Evolutionary conservation across 495 filamentous ascomycete genomes (phyloP).

Genomic region (Penicillium simplicissimum): DNA sequence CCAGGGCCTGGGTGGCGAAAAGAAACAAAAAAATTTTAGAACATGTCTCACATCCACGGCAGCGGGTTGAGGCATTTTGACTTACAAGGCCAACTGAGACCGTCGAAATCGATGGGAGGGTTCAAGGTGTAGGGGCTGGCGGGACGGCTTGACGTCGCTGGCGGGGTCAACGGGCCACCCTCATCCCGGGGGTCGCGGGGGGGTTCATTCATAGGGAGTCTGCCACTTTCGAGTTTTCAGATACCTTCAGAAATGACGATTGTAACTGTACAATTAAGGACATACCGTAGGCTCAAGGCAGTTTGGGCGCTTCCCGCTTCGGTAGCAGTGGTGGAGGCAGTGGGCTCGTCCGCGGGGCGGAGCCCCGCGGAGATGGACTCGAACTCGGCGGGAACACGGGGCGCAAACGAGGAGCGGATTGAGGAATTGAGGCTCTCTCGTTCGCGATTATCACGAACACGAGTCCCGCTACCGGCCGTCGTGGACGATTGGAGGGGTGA

Average conservation of each 20-base stretch:
- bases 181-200: constrained; percentile 76
- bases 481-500: constrained; percentile 42
- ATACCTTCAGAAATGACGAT: background rate
- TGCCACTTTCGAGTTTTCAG: constrained; percentile 18
- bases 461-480: constrained; percentile 11
- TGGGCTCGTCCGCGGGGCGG: constrained; percentile 25
- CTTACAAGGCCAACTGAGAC: constrained; percentile 71
- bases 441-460: constrained; percentile 47
- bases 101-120: constrained; percentile 70
- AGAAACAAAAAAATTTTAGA: constrained; percentile 3
- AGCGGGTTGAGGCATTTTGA: constrained; percentile 15
- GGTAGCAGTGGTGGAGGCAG: constrained; percentile 12
- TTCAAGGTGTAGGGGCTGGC: constrained; percentile 61
- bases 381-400: constrained; percentile 45
- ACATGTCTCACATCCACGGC: background rate
- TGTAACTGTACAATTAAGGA: background rate
- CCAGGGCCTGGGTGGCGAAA: constrained; percentile 59
- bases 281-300: constrained; percentile 35
- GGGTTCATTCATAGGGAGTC: constrained; percentile 57
- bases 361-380: constrained; percentile 23
- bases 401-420: constrained; percentile 50
- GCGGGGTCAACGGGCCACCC: constrained; percentile 49
- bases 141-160: constrained; percentile 53
- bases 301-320: constrained; percentile 16
- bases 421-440: constrained; percentile 54